Conservation (phyloP, 2,329 filamentous ascomycete species). For the Paecilomyces sp. region DNA sequence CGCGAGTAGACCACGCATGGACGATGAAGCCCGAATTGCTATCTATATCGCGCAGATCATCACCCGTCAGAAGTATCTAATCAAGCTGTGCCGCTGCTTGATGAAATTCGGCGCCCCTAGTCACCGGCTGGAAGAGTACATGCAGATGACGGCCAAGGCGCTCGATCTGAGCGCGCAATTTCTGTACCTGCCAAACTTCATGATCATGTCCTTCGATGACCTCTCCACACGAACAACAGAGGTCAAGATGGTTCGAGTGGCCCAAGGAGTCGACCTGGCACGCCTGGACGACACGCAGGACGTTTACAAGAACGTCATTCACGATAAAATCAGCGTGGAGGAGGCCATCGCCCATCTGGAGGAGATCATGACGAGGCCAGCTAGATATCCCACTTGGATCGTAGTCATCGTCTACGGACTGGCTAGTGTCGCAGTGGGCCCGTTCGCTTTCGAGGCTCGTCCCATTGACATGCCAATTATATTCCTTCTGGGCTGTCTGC, state of each 20-base stretch:
- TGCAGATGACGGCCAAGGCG: constrained; percentile 83
- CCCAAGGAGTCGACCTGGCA: constrained; percentile 37
- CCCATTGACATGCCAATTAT: constrained; percentile 71
- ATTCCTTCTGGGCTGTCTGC: constrained; percentile 66
- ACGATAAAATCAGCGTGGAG: constrained; percentile 39
- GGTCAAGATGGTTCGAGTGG: constrained; percentile 37
- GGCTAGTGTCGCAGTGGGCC: constrained; percentile 67
- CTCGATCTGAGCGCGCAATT: constrained; percentile 86
- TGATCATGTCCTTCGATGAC: constrained; percentile 83
- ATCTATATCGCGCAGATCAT: constrained; percentile 62
- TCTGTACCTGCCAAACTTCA: constrained; percentile 82
- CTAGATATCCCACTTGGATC: constrained; percentile 48
- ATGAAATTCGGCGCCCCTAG: constrained; percentile 90
- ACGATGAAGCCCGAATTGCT: constrained; percentile 48
- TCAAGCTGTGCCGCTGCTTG: constrained; percentile 75
- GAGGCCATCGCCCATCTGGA: constrained; percentile 38
- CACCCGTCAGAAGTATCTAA: constrained; percentile 71
- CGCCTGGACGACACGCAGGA: constrained; percentile 38
- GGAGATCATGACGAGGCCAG: constrained; percentile 49
- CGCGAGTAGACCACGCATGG: constrained; percentile 27
- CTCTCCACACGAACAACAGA: constrained; percentile 39
- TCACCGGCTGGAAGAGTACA: constrained; percentile 82
- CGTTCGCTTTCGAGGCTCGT: constrained; percentile 71
- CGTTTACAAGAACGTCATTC: constrained; percentile 43
- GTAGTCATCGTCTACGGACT: constrained; percentile 65